A percentile compares a stretch with the other conserved stretches of the same genome.
Evolutionary conservation across 177 flowering plant species (phyloP).

Genomic region (Vitis hybrid): DNA sequence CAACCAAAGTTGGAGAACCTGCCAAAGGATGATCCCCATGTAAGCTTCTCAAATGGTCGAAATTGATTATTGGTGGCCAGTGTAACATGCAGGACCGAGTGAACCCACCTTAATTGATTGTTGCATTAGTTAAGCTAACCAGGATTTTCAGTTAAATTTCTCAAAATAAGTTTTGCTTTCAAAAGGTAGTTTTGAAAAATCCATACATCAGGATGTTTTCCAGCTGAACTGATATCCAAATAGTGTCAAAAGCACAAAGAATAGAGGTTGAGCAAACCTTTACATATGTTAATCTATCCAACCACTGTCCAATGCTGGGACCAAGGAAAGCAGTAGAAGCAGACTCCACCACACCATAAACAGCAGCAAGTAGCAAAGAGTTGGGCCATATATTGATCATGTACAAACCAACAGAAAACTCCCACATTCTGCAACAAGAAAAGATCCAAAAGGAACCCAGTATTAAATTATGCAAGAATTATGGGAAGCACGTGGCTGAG

Average conservation of each 20-base stretch:
- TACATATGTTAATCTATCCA: conserved; percentile 54
- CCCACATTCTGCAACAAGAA: conserved; percentile 80
- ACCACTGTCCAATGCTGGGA: conserved; percentile 68
- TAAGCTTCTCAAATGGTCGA: neutral
- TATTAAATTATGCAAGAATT: neutral
- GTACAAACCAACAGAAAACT: conserved; percentile 87
- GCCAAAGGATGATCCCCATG: conserved; percentile 8
- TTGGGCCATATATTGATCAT: conserved; percentile 85
- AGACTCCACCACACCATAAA: conserved; percentile 80
- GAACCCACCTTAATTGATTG: neutral
- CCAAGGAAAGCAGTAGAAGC: conserved; percentile 76
- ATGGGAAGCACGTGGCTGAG: no score
- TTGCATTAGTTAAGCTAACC: no score
- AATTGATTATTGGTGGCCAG: neutral
- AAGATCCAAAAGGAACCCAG: neutral
- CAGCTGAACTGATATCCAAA: neutral
- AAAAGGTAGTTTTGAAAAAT: no score
- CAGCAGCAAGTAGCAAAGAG: conserved; percentile 74
- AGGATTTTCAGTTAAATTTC: no score
- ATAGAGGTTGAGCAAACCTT: conserved; percentile 39
- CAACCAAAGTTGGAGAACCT: conserved; percentile 83
- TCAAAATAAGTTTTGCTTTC: no score
- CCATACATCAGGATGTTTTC: neutral
- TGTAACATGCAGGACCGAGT: neutral
- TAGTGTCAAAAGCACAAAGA: neutral